These are phyloP conservation scores for Teratosphaeria viscida DNA, from an alignment of 2,329 filamentous ascomycete species.

Conservation along the genomic window DNA sequence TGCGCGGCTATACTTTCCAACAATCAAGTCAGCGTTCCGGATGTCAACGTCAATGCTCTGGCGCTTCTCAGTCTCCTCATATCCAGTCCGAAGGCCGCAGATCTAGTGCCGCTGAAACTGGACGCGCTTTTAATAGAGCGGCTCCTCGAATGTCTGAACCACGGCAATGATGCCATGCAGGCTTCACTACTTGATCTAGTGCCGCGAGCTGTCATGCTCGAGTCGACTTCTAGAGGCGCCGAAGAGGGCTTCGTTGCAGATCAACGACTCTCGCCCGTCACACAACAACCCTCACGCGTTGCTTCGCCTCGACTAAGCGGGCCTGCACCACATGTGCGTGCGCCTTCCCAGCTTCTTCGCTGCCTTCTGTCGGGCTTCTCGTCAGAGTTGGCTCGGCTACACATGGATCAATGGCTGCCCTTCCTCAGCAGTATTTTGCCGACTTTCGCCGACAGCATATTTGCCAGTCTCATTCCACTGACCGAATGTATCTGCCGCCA, in stretches of 20 bases:
- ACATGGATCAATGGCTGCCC: slow-evolving; percentile 83
- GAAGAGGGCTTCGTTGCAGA: not conserved
- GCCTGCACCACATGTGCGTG: not conserved
- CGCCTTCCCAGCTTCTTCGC: slow-evolving; percentile 66
- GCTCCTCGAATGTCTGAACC: slow-evolving; percentile 13
- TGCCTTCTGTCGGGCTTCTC: slow-evolving; percentile 75
- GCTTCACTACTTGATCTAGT: slow-evolving; percentile 65
- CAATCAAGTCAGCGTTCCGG: not conserved
- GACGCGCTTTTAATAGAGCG: slow-evolving; percentile 17
- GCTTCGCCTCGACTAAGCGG: not conserved
- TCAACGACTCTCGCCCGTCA: not conserved
- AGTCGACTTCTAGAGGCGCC: not conserved
- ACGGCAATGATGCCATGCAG: slow-evolving; percentile 14
- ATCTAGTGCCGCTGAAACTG: slow-evolving; percentile 13
- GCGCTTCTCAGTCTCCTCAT: not conserved
- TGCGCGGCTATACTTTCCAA: not conserved
- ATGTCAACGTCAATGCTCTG: not conserved
- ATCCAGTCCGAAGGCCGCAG: slow-evolving; percentile 1
- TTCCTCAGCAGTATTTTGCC: slow-evolving; percentile 78
- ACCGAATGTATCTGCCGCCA: slow-evolving; percentile 82
- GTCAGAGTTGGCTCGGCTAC: slow-evolving; percentile 59
- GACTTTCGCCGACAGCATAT: slow-evolving; percentile 72
- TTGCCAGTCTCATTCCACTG: slow-evolving; percentile 80
- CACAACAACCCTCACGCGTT: not conserved
- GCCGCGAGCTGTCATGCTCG: slow-evolving; percentile 52